These are phyloP conservation scores for Ascoidea rubescens DNA, from an alignment of 805 yeast species.

Conservation along the genomic window DNA sequence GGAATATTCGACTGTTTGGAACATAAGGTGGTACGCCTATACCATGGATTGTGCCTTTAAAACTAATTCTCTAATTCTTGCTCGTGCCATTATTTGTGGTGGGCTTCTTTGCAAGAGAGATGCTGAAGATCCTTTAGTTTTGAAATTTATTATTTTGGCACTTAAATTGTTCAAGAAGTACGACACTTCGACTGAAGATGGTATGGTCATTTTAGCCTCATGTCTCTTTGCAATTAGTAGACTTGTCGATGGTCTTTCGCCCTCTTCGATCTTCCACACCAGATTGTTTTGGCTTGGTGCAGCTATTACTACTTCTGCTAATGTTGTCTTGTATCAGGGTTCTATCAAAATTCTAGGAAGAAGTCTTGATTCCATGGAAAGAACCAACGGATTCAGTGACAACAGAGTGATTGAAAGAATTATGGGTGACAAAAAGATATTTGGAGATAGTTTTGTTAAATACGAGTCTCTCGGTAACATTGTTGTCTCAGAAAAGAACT, in stretches of 20 bases:
- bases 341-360: neutral
- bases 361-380: neutral
- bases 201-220: slow-evolving; percentile 18
- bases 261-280: slow-evolving; percentile 16
- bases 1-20: slow-evolving; percentile 25
- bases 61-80: slow-evolving; percentile 41
- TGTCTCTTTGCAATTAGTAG: slow-evolving; percentile 23
- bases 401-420: neutral
- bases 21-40: slow-evolving; percentile 49
- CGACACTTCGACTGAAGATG: slow-evolving; percentile 14
- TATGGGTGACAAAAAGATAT: neutral
- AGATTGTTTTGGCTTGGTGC: slow-evolving; percentile 25
- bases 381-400: neutral
- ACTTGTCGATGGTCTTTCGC: slow-evolving; percentile 23
- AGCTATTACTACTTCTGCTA: slow-evolving; percentile 19
- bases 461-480: neutral
- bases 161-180: slow-evolving; percentile 19
- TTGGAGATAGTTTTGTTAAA: neutral
- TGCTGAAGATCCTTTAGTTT: slow-evolving; percentile 37
- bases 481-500: neutral
- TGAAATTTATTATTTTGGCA: slow-evolving; percentile 19
- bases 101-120: slow-evolving; percentile 57
- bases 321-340: slow-evolving; percentile 24
- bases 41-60: slow-evolving; percentile 48
- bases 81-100: slow-evolving; percentile 49